Percentiles rank a stretch among this genome's conserved stretches.
phyloP scores from a whole-genome alignment of 2,329 filamentous ascomycete species.

The Fusarium longipes region DNA sequence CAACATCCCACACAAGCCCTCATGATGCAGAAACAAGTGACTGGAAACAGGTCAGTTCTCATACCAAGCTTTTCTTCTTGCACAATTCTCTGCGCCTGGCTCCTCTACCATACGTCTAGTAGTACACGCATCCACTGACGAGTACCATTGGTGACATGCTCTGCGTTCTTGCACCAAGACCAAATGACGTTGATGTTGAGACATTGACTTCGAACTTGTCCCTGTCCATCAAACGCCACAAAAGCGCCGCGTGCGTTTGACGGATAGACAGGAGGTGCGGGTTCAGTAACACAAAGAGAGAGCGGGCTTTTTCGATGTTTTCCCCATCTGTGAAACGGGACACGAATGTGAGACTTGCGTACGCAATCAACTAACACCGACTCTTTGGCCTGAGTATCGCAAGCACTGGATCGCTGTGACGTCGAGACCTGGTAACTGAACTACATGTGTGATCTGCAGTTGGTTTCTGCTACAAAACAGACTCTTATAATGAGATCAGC shows the following conservation, averaged over 20 bases:
- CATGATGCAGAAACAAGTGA: not conserved
- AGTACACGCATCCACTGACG: not conserved
- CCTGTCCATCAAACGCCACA: slow-evolving; percentile 24
- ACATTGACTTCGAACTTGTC: slow-evolving; percentile 14
- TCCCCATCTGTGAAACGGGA: slow-evolving; percentile 17
- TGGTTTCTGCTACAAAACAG: not conserved
- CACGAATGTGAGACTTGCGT: slow-evolving; percentile 32
- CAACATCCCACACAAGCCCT: not conserved
- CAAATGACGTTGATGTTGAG: slow-evolving; percentile 22
- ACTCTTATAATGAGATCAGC: not conserved
- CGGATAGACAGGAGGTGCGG: slow-evolving; percentile 14
- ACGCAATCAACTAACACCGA: slow-evolving; percentile 20
- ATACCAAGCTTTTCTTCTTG: not conserved
- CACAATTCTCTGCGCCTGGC: not conserved
- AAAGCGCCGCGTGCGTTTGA: slow-evolving; percentile 22
- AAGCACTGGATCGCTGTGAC: not conserved
- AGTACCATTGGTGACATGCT: not conserved
- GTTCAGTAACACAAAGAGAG: slow-evolving; percentile 2
- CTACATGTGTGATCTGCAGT: too few species aligned
- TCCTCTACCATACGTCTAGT: not conserved
- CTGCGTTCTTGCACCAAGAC: not conserved
- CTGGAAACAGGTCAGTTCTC: not conserved
- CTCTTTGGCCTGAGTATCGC: not conserved
- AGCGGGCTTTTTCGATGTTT: slow-evolving; percentile 4
- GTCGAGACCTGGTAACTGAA: not conserved